These are phyloP conservation scores for Potentilla sterilis DNA, from an alignment of 306 rosid species.

Conservation along the genomic window DNA sequence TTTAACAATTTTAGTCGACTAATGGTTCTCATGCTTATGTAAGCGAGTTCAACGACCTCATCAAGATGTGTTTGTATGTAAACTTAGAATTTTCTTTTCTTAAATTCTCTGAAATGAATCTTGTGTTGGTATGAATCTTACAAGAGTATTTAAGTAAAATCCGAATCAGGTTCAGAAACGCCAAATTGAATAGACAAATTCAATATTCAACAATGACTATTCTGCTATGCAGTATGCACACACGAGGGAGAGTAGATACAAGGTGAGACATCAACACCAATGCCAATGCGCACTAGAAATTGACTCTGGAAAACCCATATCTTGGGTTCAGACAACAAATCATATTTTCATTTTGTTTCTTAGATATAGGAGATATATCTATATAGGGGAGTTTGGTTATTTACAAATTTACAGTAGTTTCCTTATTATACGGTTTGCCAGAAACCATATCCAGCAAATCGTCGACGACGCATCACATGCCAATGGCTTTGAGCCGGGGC, in stretches of 20 bases:
- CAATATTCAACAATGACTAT: conserved; percentile 16
- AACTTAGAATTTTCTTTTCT: too few species aligned
- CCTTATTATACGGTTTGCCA: conserved; percentile 13
- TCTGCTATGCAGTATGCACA: conserved; percentile 14
- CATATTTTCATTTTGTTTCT: conserved; percentile 13
- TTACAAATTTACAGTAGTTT: conserved; percentile 12
- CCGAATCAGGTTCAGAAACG: neutral
- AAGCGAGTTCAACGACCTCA: too few species aligned
- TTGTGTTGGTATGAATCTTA: neutral
- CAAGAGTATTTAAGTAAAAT: neutral
- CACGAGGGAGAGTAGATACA: conserved; percentile 2
- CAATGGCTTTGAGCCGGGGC: conserved; percentile 16
- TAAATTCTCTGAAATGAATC: too few species aligned
- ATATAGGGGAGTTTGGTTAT: neutral
- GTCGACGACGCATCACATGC: neutral
- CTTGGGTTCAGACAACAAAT: conserved; percentile 24
- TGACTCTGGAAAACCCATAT: conserved; percentile 20
- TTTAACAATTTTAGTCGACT: too few species aligned
- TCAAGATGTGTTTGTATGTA: too few species aligned
- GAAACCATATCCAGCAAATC: conserved; percentile 25
- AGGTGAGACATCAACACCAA: conserved; percentile 7
- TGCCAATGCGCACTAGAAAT: conserved; percentile 14
- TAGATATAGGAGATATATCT: neutral
- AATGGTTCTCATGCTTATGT: too few species aligned
- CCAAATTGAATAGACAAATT: conserved; percentile 10